Base-by-base conservation (phyloP, 176 grass and related monocot genomes). In the Neostapfia colusana region DNA sequence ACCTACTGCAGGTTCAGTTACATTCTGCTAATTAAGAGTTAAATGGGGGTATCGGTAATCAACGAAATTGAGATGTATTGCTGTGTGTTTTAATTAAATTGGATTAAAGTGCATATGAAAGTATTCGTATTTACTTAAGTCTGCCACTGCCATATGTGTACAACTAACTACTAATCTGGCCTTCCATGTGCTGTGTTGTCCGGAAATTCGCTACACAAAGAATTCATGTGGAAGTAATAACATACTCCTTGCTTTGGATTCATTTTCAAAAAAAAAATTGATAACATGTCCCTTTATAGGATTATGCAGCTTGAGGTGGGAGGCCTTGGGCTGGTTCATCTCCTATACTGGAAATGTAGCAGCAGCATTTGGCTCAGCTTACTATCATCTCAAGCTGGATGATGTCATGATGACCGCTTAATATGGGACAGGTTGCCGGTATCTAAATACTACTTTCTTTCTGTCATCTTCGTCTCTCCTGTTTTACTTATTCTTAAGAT, bases 361-460 rank as follows among this genome's bases (percentile, higher is more conserved):
- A n/a, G n/a, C n/a, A 45, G 89, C 91, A 77, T 98, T 98, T 90
- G 95, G 95, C 35, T 98, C 95, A 7, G 89, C 95, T 67, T 95
- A 98, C 83, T 95, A 95, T 86, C 91, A 98, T 62, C 85, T 98
- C n/a, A n/a, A n/a, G n/a, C n/a, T n/a, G n/a, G n/a, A n/a, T n/a
- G n/a, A n/a, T n/a, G n/a, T n/a, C n/a, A n/a, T n/a, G n/a, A n/a
- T n/a, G n/a, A n/a, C n/a, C n/a, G n/a, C n/a, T n/a, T n/a, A n/a
- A n/a, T n/a, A n/a, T n/a, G n/a, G n/a, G n/a, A n/a, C n/a, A n/a
- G n/a, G n/a, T n/a, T n/a, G n/a, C 95, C 89, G 91, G 95, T 98
- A 98, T 81, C 77, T 88, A n/a, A 51, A 70, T 81, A 67, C 67
- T 74, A 25, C 65, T 31, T 83, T 83, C 79, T 89, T 73, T 39